Percentiles rank a stretch among this genome's conserved stretches.
Conservation (phyloP, 352 stramenopile species). For the Globisporangium echinulatum region DNA sequence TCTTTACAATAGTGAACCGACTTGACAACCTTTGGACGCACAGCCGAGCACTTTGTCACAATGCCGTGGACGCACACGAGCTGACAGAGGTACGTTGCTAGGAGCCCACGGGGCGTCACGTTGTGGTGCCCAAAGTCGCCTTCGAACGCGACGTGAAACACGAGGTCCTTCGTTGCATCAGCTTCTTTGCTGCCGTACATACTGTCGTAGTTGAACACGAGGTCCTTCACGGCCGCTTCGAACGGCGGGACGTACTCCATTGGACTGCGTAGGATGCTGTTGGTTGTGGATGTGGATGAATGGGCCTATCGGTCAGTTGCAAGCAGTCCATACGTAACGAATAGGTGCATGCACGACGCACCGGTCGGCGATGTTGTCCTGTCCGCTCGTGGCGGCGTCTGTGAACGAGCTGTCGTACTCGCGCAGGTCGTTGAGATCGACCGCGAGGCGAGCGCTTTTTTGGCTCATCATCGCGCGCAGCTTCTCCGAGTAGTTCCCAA, state of each 20-base stretch:
- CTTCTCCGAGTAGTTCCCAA: constrained; percentile 76
- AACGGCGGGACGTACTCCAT: constrained; percentile 83
- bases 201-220: constrained; percentile 78
- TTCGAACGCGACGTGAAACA: constrained; percentile 88
- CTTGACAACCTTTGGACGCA: constrained; percentile 97
- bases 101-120: constrained; percentile 91
- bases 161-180: constrained; percentile 59
- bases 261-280: constrained; percentile 60
- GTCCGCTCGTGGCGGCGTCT: constrained; percentile 36
- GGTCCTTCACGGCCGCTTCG: constrained; percentile 75
- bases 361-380: constrained; percentile 75
- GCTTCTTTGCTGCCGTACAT: constrained; percentile 74
- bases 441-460: constrained; percentile 61
- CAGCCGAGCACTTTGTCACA: constrained; percentile 96
- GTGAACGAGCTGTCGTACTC: constrained; percentile 87
- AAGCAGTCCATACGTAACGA: background rate
- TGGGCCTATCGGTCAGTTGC: background rate
- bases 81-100: constrained; percentile 87
- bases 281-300: background rate
- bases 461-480: constrained; percentile 78
- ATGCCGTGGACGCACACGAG: constrained; percentile 99
- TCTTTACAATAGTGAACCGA: constrained; percentile 98
- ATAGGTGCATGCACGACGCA: constrained; percentile 4
- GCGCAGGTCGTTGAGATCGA: constrained; percentile 89
- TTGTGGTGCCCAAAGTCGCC: constrained; percentile 92